Percentiles rank a stretch among this genome's conserved stretches.
phyloP scores from a whole-genome alignment of 257 asterid genomes.

The Voacanga thouarsii region DNA sequence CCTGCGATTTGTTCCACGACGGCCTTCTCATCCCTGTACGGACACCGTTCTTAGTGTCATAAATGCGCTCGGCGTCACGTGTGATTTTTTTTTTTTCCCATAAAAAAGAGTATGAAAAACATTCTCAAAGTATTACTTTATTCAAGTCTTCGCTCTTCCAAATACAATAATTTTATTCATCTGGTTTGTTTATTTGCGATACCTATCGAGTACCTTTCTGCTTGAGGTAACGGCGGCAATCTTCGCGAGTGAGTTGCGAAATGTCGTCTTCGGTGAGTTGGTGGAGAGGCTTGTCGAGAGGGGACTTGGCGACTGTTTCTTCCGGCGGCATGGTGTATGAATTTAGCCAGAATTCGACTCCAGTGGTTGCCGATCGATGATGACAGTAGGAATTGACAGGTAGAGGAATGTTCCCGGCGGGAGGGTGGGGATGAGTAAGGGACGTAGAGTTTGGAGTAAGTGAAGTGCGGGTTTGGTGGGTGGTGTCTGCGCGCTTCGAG shows the following conservation, averaged over 20 bases:
- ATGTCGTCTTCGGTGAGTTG: constrained; percentile 96
- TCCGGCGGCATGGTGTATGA: constrained; percentile 50
- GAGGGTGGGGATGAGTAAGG: constrained; percentile 12
- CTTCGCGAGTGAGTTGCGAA: constrained; percentile 97
- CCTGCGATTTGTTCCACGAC: constrained; percentile 99
- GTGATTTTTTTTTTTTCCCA: neutral
- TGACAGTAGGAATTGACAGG: constrained; percentile 29
- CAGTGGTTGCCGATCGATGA: constrained; percentile 15
- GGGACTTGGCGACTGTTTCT: constrained; percentile 52
- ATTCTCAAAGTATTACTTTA: constrained; percentile 4
- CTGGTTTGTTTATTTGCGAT: neutral
- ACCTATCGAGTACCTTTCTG: constrained; percentile 54
- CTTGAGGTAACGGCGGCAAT: constrained; percentile 96
- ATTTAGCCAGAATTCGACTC: constrained; percentile 23
- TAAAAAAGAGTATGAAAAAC: neutral
- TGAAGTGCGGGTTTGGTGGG: constrained; percentile 22
- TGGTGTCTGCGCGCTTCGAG: constrained; percentile 19
- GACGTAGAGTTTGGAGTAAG: constrained; percentile 5
- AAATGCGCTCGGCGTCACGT: constrained; percentile 16
- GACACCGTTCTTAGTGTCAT: neutral
- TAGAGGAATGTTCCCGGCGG: constrained; percentile 11
- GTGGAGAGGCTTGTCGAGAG: constrained; percentile 87
- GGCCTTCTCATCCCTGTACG: constrained; percentile 93
- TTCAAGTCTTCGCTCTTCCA: constrained; percentile 10
- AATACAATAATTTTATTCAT: constrained; percentile 4